A percentile compares a stretch with the other conserved stretches of the same genome.
These are phyloP conservation scores for Periconia sp. DNA, from an alignment of 2,329 filamentous ascomycete genomes.

Conservation along the genomic window DNA sequence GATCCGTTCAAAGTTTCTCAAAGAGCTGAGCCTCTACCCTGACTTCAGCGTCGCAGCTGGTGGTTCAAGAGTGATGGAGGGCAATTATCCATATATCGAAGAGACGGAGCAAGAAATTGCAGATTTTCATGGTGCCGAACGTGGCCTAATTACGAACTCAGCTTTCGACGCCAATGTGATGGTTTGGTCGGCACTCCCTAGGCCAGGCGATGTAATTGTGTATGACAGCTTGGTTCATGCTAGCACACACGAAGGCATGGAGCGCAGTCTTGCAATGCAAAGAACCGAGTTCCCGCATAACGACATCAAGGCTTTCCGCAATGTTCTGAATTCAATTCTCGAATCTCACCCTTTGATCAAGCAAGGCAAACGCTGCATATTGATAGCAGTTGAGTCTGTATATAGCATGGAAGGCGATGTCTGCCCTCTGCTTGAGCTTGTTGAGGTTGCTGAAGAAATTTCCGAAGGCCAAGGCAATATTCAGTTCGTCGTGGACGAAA, in stretches of 20 bases:
- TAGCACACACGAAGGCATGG: constrained; percentile 75
- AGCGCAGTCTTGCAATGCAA: constrained; percentile 56
- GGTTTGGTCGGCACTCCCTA: constrained; percentile 38
- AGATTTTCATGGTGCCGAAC: constrained; percentile 57
- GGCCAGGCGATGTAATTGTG: constrained; percentile 68
- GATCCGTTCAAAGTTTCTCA: constrained; percentile 49
- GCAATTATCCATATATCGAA: constrained; percentile 61
- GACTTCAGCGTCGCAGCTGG: constrained; percentile 24
- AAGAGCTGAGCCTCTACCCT: constrained; percentile 41
- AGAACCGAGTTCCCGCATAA: constrained; percentile 60
- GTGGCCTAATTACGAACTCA: constrained; percentile 59
- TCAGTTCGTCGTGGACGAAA: constrained; percentile 67
- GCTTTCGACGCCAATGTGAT: constrained; percentile 47
- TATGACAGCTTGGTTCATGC: constrained; percentile 77
- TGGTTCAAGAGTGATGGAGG: constrained; percentile 54
- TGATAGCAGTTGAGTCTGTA: constrained; percentile 28
- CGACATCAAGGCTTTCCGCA: constrained; percentile 38
- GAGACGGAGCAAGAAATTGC: constrained; percentile 59
- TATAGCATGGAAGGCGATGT: constrained; percentile 85
- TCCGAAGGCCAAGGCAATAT: constrained; percentile 59
- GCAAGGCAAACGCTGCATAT: constrained; percentile 33
- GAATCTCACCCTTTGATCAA: constrained; percentile 14
- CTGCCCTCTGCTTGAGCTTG: constrained; percentile 62
- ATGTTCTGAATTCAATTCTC: constrained; percentile 42
- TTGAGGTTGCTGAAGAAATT: constrained; percentile 56